Evolutionary conservation across 1,284 basidiomycete genomes (phyloP).

Genomic region (Boletus hoseneyae): DNA sequence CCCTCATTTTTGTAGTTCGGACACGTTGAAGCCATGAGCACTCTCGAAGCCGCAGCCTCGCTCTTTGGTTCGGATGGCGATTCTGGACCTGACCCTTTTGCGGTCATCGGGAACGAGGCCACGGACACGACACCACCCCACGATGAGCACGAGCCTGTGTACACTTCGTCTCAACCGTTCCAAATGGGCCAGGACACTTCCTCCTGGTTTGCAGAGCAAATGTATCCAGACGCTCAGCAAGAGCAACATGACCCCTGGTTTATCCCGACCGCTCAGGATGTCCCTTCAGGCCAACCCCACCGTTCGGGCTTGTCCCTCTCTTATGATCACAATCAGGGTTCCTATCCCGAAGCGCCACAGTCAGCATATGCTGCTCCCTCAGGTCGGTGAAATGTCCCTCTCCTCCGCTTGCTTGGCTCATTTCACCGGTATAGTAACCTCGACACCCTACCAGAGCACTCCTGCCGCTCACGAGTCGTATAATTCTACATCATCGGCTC

Average conservation of each 20-base stretch:
- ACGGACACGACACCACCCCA: slow-evolving; percentile 26
- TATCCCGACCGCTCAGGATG: slow-evolving; percentile 23
- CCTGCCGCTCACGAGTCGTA: slow-evolving; percentile 20
- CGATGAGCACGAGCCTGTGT: slow-evolving; percentile 19
- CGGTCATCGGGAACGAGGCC: slow-evolving; percentile 48
- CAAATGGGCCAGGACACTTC: slow-evolving; percentile 37
- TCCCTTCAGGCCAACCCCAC: slow-evolving; percentile 17
- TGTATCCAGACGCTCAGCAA: slow-evolving; percentile 29
- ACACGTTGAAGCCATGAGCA: slow-evolving; percentile 49
- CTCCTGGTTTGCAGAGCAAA: slow-evolving; percentile 29
- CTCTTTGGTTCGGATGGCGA: slow-evolving; percentile 65
- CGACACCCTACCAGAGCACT: slow-evolving; percentile 9
- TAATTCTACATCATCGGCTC: slow-evolving; percentile 12
- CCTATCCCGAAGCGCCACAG: slow-evolving; percentile 26
- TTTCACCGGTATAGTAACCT: slow-evolving; percentile 13
- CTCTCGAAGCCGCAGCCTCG: slow-evolving; percentile 72
- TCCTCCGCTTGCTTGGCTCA: slow-evolving; percentile 5
- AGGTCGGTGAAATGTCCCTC: slow-evolving; percentile 24
- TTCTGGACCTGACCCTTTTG: slow-evolving; percentile 61
- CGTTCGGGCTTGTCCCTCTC: slow-evolving; percentile 16
- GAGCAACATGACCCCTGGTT: slow-evolving; percentile 31
- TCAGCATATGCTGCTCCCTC: slow-evolving; percentile 13
- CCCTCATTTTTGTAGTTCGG: slow-evolving; percentile 8
- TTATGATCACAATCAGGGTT: slow-evolving; percentile 28
- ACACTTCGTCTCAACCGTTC: slow-evolving; percentile 20